Evolutionary conservation across 1,284 basidiomycete species (phyloP).

Genomic region (Pterula multifida): DNA sequence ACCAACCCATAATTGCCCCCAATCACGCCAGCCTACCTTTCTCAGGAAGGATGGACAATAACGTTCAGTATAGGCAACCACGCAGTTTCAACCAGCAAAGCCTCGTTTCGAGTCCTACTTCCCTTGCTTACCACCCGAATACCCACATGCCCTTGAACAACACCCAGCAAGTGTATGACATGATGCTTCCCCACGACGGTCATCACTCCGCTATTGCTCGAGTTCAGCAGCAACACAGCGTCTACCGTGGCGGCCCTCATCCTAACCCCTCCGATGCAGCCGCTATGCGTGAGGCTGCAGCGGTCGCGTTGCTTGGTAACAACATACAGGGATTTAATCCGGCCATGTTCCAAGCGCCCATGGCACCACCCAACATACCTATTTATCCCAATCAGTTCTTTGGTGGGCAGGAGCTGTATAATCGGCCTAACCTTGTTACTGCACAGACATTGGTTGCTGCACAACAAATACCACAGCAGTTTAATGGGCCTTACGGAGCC

Average conservation of each 20-base stretch:
- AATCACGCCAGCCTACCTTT: slow-evolving; percentile 30
- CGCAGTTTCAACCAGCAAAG: slow-evolving; percentile 47
- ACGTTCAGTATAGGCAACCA: slow-evolving; percentile 27
- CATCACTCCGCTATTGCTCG: slow-evolving; percentile 54
- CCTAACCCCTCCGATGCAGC: slow-evolving; percentile 74
- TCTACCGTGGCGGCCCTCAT: slow-evolving; percentile 59
- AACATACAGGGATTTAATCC: slow-evolving; percentile 41
- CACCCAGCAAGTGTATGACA: slow-evolving; percentile 65
- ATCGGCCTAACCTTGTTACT: slow-evolving; percentile 34
- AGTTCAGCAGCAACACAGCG: slow-evolving; percentile 63
- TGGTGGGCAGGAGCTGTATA: slow-evolving; percentile 44
- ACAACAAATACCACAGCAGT: not conserved
- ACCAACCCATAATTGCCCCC: slow-evolving; percentile 17
- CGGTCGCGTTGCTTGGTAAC: slow-evolving; percentile 45
- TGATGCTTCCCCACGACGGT: slow-evolving; percentile 56
- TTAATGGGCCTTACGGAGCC: slow-evolving; percentile 25
- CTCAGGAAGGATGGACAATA: slow-evolving; percentile 35
- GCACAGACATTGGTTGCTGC: slow-evolving; percentile 44
- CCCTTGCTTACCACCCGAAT: slow-evolving; percentile 40
- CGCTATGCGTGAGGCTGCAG: slow-evolving; percentile 51
- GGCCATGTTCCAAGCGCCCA: slow-evolving; percentile 36
- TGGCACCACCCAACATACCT: slow-evolving; percentile 36
- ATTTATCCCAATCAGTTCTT: slow-evolving; percentile 64
- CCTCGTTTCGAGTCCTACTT: slow-evolving; percentile 38
- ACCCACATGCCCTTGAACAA: slow-evolving; percentile 54